phyloP scores from a whole-genome alignment of 331 rosid genomes.

The Malus hybrid region DNA sequence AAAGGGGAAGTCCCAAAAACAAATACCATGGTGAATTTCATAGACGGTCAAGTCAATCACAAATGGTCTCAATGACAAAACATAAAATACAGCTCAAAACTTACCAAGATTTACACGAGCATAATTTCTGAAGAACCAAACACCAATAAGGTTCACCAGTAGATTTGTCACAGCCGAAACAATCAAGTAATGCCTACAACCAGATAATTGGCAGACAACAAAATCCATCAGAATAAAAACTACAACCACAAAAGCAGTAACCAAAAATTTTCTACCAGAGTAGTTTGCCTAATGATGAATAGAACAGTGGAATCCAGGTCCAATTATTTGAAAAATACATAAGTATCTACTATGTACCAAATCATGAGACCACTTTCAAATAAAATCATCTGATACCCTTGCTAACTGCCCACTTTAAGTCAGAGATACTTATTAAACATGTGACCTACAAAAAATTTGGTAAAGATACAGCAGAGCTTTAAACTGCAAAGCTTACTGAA shows the following conservation, averaged over 20 bases:
- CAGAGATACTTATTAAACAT: background rate
- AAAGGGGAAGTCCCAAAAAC: background rate
- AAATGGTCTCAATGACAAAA: background rate
- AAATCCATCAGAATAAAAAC: background rate
- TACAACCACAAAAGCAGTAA: conserved; percentile 1
- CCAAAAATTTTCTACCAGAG: background rate
- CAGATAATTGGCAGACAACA: conserved; percentile 22
- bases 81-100: conserved; percentile 13
- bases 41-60: background rate
- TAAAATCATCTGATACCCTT: background rate
- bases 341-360: background rate
- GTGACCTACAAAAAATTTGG: background rate
- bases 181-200: conserved; percentile 87
- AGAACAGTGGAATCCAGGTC: background rate
- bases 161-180: conserved; percentile 95
- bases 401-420: background rate
- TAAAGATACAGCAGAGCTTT: background rate
- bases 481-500: background rate
- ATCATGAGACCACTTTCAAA: background rate
- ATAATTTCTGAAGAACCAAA: conserved; percentile 98
- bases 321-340: background rate
- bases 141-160: conserved; percentile 92
- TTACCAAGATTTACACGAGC: conserved; percentile 88
- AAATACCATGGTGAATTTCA: background rate
- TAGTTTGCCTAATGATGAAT: background rate